Evolutionary conservation across 208 protist species (phyloP), one percentile per base, ranked within the genome.

Genomic region (Acanthamoeba divionensis): DNA sequence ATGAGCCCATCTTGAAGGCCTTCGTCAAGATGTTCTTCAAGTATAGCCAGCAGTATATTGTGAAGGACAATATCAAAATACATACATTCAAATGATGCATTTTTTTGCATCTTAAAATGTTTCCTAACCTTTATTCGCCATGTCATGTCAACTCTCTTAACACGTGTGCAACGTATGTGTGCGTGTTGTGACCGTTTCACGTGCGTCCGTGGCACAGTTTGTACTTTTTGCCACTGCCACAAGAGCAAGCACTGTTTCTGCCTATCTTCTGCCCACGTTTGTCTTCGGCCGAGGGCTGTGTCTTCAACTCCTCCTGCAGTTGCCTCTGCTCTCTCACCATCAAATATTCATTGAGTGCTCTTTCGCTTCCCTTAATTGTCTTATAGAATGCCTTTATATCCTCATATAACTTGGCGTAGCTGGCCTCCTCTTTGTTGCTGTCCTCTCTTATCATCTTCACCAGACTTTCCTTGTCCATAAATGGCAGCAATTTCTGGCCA

Each of bases 171-270:
- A n/a, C n/a, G n/a, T n/a, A n/a, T n/a, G n/a, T n/a, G n/a, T n/a
- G n/a, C n/a, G n/a, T n/a, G n/a, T n/a, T n/a, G 52, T 73, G 45
- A n/a, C 21, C 18, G 65, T 18, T 38, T 52, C 41, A 69, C 65
- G 57, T 26, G 26, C 67, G 85, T 38, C 67, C 66, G 26, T 91
- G 88, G 47, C 88, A 91, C 44, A 57, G 44, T 29, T 93, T 93
- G 85, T 77, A 82, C 85, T 93, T 93, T 31, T 87, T 89, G 15
- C 90, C 90, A 45, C 71, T 90, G 55, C 63, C 63, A n/a, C 92
- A 93, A 36, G 89, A 73, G 66, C 92, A 93, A 7, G 60, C 12
- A 38, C 91, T 90, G 54, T 93, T 93, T 52, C 92, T 63, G 52
- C 73, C 86, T 7, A 26, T 50, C 65, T 91, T 91, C 31, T 63